Conservation (phyloP, 352 stramenopile species). For the Phytopythium boreale region DNA sequence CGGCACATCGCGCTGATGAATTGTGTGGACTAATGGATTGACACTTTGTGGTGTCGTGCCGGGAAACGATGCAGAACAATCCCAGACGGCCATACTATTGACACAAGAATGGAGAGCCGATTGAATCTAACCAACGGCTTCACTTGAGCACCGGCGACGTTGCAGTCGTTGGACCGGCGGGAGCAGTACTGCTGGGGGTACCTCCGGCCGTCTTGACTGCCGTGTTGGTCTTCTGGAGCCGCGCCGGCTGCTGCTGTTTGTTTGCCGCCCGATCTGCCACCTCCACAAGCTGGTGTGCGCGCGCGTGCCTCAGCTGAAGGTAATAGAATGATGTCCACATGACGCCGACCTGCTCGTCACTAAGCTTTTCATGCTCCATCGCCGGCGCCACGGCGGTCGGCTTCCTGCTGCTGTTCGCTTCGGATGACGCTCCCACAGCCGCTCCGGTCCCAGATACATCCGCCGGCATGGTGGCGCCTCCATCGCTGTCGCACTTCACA, state of each 20-base stretch:
- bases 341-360: conserved; percentile 20
- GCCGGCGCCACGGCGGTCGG: background rate
- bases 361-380: conserved; percentile 10
- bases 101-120: background rate
- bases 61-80: background rate
- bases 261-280: background rate
- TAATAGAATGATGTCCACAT: conserved; percentile 36
- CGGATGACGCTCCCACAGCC: background rate
- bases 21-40: background rate
- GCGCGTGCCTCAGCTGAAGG: conserved; percentile 30
- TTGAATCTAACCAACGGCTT: background rate
- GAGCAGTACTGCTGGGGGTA: background rate
- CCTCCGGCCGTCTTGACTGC: background rate
- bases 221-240: background rate
- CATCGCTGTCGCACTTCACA: background rate
- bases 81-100: background rate
- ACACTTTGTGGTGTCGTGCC: background rate
- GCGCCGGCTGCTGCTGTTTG: conserved; percentile 16
- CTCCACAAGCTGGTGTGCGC: conserved; percentile 31
- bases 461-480: background rate
- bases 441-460: background rate
- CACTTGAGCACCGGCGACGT: background rate
- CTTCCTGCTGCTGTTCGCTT: background rate
- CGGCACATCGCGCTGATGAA: background rate
- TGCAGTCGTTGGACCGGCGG: background rate